A percentile compares a stretch with the other conserved stretches of the same genome.
Evolutionary conservation across 176 grass and related monocot genomes (phyloP).

Genomic region (Elymus sibiricus): DNA sequence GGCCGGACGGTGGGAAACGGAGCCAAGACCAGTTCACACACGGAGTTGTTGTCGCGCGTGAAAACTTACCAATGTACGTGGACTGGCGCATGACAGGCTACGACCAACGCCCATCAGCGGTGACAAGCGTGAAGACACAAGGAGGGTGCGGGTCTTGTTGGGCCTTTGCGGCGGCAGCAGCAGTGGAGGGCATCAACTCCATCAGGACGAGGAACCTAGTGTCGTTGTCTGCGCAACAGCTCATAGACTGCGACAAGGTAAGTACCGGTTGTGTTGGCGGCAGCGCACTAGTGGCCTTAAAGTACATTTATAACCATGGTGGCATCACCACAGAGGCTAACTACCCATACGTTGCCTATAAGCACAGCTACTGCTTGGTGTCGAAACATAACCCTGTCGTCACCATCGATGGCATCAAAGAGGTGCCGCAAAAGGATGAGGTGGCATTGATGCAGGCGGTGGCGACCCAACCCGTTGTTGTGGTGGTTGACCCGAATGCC

Average conservation of each 20-base stretch:
- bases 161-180: slow-evolving; percentile 11
- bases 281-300: too few relatives aligned
- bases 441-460: neutral
- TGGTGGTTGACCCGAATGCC: neutral
- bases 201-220: slow-evolving; percentile 17
- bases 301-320: too few relatives aligned
- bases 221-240: slow-evolving; percentile 27
- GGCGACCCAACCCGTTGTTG: neutral
- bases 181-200: slow-evolving; percentile 35
- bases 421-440: too few relatives aligned
- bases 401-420: too few relatives aligned
- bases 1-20: neutral
- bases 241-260: slow-evolving; percentile 13
- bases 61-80: neutral
- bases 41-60: neutral
- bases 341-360: too few relatives aligned
- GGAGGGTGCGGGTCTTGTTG: slow-evolving; percentile 45
- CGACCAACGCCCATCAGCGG: too few relatives aligned
- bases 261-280: slow-evolving; percentile 4
- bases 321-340: too few relatives aligned
- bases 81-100: neutral
- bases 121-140: slow-evolving; percentile 36
- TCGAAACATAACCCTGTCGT: too few relatives aligned
- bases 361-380: too few relatives aligned
- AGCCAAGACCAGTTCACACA: slow-evolving; percentile 10